Conservation (phyloP, 305 asterid genomes). For the Nicotiana rustica region DNA sequence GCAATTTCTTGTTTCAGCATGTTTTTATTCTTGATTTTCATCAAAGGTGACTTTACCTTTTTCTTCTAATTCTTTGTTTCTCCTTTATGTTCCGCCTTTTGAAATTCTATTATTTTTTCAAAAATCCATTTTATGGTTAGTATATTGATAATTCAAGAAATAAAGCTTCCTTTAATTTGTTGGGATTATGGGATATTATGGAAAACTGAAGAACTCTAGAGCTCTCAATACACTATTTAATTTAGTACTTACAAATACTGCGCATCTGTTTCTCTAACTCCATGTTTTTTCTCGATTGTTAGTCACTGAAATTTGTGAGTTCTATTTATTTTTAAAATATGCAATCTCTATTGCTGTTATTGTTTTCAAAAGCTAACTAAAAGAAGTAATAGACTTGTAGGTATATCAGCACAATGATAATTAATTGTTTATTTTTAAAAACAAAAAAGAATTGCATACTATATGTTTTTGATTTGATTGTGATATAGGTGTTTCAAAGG, state of each 20-base stretch:
- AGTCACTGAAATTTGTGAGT: neutral
- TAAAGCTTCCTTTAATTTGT: neutral
- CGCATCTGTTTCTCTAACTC: neutral
- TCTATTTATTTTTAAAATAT: too few species aligned
- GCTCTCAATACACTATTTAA: neutral
- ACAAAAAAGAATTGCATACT: too few species aligned
- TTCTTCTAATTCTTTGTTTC: neutral
- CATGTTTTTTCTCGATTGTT: neutral
- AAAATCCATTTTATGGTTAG: neutral
- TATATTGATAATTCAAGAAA: neutral
- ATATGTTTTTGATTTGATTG: neutral
- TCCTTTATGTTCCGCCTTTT: neutral
- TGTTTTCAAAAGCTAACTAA: neutral
- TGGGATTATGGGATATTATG: neutral
- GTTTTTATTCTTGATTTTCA: neutral
- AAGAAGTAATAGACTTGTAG: neutral
- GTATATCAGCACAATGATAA: neutral
- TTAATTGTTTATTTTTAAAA: neutral
- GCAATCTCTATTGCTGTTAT: neutral
- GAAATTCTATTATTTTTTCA: neutral
- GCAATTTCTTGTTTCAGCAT: neutral
- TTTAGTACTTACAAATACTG: neutral
- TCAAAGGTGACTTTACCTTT: constrained; percentile 1
- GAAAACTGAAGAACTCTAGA: neutral
- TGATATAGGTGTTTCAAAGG: constrained; percentile 26